phyloP scores from a whole-genome alignment of 2,329 filamentous ascomycete genomes.

The Nemania sp. region DNA sequence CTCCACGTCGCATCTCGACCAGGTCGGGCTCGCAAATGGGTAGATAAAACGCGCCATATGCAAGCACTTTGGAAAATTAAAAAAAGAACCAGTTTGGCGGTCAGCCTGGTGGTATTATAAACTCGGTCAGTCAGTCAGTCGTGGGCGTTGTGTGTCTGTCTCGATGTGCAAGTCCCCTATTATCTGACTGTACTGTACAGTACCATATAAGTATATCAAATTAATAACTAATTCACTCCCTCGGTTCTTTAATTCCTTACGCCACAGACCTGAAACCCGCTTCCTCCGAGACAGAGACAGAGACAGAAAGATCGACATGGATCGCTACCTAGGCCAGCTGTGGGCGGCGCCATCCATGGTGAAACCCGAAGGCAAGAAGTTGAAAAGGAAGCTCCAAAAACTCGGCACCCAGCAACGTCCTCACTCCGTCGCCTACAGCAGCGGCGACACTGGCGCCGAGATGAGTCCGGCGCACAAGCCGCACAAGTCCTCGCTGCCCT shows the following conservation, averaged over 20 bases:
- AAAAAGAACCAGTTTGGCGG: slow-evolving; percentile 2
- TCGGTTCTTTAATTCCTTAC: not conserved
- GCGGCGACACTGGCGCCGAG: slow-evolving; percentile 29
- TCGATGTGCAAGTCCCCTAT: not conserved
- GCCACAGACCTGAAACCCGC: not conserved
- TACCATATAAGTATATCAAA: not conserved
- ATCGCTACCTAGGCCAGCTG: slow-evolving; percentile 33
- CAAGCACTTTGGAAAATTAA: not conserved
- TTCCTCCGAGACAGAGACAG: slow-evolving; percentile 22
- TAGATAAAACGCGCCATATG: not conserved
- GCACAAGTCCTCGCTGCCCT: slow-evolving; percentile 8
- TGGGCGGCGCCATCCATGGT: slow-evolving; percentile 25
- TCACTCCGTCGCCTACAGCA: slow-evolving; percentile 28
- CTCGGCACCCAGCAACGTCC: slow-evolving; percentile 32
- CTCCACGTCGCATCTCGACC: slow-evolving; percentile 9
- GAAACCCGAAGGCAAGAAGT: slow-evolving; percentile 37
- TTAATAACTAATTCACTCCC: not conserved
- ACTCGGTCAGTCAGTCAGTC: too few species aligned
- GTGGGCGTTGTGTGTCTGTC: not conserved
- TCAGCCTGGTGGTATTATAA: not conserved
- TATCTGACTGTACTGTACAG: too few species aligned
- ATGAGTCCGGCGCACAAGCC: slow-evolving; percentile 15
- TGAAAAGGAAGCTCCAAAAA: slow-evolving; percentile 40
- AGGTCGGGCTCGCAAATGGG: not conserved
- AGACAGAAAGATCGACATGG: slow-evolving; percentile 27